A percentile compares a stretch with the other conserved stretches of the same genome.
These are phyloP conservation scores for Lunularia cruciata DNA, from an alignment of 225 moss, liverwort and hornwort species.

Conservation along the genomic window DNA sequence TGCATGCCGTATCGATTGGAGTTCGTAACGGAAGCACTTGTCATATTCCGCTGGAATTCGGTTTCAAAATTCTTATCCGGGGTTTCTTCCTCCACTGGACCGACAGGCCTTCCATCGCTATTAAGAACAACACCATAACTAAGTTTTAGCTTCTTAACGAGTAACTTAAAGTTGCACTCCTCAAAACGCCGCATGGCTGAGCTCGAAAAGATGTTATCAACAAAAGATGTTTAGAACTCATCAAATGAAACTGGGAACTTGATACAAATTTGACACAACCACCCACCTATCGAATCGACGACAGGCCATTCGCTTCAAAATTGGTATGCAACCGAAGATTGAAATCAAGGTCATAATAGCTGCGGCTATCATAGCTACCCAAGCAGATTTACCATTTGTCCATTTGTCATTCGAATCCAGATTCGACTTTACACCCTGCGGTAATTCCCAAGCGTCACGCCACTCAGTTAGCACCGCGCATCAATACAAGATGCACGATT, in stretches of 20 bases:
- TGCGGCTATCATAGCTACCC: constrained; percentile 51
- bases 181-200: not conserved
- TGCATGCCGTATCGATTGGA: not conserved
- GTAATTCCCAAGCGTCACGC: not conserved
- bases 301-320: constrained; percentile 47
- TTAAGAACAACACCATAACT: not conserved
- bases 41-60: constrained; percentile 13
- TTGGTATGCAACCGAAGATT: constrained; percentile 28
- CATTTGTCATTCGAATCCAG: constrained; percentile 27
- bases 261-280: not conserved
- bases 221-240: not conserved
- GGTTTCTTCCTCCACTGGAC: not conserved
- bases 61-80: constrained; percentile 21
- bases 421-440: constrained; percentile 54
- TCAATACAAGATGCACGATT: no score
- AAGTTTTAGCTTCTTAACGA: no score
- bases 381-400: constrained; percentile 53
- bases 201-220: not conserved
- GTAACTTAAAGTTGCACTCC: not conserved
- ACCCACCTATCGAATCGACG: constrained; percentile 45
- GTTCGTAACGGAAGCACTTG: not conserved
- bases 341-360: constrained; percentile 30
- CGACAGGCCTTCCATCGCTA: constrained; percentile 21
- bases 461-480: not conserved
- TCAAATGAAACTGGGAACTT: not conserved